phyloP scores from a whole-genome alignment of 805 yeast genomes.

The Ogataea pignaliae region DNA sequence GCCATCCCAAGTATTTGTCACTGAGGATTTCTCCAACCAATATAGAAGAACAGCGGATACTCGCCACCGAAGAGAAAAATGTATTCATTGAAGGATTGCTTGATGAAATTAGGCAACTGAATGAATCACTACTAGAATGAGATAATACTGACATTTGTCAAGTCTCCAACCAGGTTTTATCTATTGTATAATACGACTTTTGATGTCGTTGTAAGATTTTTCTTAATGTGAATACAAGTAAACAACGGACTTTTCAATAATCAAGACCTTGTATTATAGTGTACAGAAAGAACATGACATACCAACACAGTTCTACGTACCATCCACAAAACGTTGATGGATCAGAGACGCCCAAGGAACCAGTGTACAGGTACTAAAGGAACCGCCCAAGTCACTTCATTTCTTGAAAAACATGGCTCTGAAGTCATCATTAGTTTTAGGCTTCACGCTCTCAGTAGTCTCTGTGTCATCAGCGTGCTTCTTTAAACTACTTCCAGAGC shows the following conservation, averaged over 20 bases:
- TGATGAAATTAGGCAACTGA: constrained; percentile 49
- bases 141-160: background rate
- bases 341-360: too few relatives aligned
- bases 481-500: background rate
- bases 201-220: too few relatives aligned
- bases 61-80: constrained; percentile 42
- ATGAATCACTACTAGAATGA: constrained; percentile 33
- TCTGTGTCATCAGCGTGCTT: background rate
- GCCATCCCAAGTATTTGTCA: constrained; percentile 81
- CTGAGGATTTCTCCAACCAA: constrained; percentile 63
- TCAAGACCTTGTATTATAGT: too few relatives aligned
- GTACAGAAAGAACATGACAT: too few relatives aligned
- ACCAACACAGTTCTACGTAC: too few relatives aligned
- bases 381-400: background rate
- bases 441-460: background rate
- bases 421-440: constrained; percentile 36
- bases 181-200: background rate
- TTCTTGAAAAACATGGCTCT: constrained; percentile 29
- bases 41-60: constrained; percentile 55
- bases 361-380: too few relatives aligned
- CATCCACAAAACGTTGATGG: too few relatives aligned
- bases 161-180: too few relatives aligned
- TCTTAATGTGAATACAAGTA: too few relatives aligned
- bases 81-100: constrained; percentile 44
- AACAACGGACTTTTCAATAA: too few relatives aligned